Base-by-base conservation (phyloP, 1,139 yeast genomes). In the Candida gigantensis region DNA sequence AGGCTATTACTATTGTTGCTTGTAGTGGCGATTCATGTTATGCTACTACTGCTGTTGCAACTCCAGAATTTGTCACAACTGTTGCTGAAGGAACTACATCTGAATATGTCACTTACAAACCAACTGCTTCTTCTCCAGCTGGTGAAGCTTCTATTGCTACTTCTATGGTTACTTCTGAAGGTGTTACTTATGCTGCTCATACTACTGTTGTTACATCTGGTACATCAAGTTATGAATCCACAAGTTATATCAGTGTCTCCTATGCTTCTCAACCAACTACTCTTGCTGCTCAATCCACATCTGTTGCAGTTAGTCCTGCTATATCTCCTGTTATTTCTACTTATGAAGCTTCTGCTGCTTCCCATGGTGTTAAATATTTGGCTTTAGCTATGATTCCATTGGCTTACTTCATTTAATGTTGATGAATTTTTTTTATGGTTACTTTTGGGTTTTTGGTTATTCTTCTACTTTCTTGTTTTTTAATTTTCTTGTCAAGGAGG, bases 321-420 rank as follows among this genome's bases (percentile, higher is more conserved):
- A 12, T 64, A 35, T 51, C 53, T 27, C 50, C 81, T 53, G 62
- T 74, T 60, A 74, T 79, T 41, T 64, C 73, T 39, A 76, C 81
- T 61, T 51, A 57, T 31, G 53, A 62, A 50, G 37, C 62, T 56
- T 51, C 46, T 36, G 58, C 58, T 43, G 49, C 52, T 33, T 49
- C 51, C 35, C 45, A 47, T 34, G 51, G 51, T 37, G 61, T 59
- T 37, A 52, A 63, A 34, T 35, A 52, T 43, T 44, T 56, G 27
- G 62, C 61, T 35, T 39, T 57, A 37, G 49, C 55, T 35, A 55
- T 57, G 37, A 43, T 58, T 30, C 62, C 64, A 41, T 52, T 58
- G 35, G 62, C 58, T 41, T 55, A 56, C 55, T 50, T 58, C 30
- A 29, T 47, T 13, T 47, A 47, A 42, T n/a, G n/a, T n/a, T n/a